phyloP scores from a whole-genome alignment of 768 basidiomycete genomes.

The Dictyophora rubrovolvata region DNA sequence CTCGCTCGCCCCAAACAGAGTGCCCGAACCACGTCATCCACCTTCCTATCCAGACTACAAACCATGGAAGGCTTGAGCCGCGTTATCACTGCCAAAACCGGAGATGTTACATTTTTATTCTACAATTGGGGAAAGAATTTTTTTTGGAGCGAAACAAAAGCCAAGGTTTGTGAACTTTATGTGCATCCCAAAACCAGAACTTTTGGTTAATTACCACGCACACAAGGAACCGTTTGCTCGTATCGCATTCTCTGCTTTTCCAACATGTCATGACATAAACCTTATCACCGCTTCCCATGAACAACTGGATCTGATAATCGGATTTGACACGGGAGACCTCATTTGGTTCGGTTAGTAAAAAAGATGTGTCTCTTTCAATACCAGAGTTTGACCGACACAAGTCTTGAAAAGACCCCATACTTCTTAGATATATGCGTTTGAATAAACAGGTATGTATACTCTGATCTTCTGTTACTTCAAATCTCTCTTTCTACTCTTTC shows the following conservation, averaged over 20 bases:
- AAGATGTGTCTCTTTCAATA: neutral
- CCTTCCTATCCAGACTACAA: conserved; percentile 84
- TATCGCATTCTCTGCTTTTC: conserved; percentile 76
- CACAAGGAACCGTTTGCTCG: conserved; percentile 74
- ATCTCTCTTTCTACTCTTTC: conserved; percentile 6
- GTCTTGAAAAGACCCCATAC: conserved; percentile 54
- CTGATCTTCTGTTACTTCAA: neutral
- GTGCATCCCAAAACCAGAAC: conserved; percentile 1
- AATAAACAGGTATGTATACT: conserved; percentile 61
- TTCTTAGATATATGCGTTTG: conserved; percentile 71
- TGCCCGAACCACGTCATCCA: conserved; percentile 82
- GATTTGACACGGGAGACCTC: conserved; percentile 90
- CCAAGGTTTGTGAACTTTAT: conserved; percentile 48
- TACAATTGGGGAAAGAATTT: conserved; percentile 81
- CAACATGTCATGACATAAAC: conserved; percentile 90
- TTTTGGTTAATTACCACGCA: conserved; percentile 1
- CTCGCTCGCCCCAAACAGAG: conserved; percentile 77
- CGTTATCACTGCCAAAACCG: conserved; percentile 63
- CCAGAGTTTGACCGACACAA: neutral
- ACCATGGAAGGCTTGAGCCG: conserved; percentile 67
- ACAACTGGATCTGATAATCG: conserved; percentile 80
- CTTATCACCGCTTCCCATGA: conserved; percentile 64
- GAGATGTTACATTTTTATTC: conserved; percentile 79
- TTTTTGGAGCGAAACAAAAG: conserved; percentile 76
- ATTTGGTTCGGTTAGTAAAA: conserved; percentile 74